Evolutionary conservation across 192 early-diverging fungal species (phyloP).

Genomic region (Rhizophagus sp.): DNA sequence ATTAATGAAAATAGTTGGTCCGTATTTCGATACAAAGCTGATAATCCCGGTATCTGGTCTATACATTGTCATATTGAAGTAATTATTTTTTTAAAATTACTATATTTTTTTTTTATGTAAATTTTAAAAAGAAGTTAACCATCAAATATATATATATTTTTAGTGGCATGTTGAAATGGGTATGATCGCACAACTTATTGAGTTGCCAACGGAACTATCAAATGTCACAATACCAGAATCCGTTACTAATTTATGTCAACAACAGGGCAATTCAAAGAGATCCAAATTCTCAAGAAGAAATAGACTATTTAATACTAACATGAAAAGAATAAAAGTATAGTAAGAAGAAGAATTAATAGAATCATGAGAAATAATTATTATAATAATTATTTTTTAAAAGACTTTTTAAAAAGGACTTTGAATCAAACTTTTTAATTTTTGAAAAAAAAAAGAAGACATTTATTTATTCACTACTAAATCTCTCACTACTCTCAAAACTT

Average conservation of each 20-base stretch:
- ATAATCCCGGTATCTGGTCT: neutral
- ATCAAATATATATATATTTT: neutral
- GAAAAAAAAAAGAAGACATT: too few species aligned
- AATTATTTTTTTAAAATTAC: neutral
- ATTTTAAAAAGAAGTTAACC: too few species aligned
- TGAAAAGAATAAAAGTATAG: too few species aligned
- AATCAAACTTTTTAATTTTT: too few species aligned
- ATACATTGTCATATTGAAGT: neutral
- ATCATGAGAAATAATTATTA: too few species aligned
- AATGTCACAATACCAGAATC: neutral
- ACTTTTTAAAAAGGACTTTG: too few species aligned
- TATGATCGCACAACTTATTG: neutral
- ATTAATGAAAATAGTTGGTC: neutral
- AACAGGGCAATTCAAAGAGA: neutral
- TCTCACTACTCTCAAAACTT: too few species aligned
- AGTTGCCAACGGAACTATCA: neutral
- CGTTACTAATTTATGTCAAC: neutral
- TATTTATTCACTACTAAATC: too few species aligned
- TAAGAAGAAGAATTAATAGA: too few species aligned
- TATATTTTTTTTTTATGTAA: too few species aligned
- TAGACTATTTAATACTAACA: neutral
- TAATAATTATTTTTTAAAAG: too few species aligned
- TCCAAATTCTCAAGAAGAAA: neutral
- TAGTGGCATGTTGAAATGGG: neutral
- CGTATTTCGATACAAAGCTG: neutral